These are phyloP conservation scores for Rhynchospora pubera DNA, from an alignment of 176 grass and related monocot species.

Conservation along the genomic window DNA sequence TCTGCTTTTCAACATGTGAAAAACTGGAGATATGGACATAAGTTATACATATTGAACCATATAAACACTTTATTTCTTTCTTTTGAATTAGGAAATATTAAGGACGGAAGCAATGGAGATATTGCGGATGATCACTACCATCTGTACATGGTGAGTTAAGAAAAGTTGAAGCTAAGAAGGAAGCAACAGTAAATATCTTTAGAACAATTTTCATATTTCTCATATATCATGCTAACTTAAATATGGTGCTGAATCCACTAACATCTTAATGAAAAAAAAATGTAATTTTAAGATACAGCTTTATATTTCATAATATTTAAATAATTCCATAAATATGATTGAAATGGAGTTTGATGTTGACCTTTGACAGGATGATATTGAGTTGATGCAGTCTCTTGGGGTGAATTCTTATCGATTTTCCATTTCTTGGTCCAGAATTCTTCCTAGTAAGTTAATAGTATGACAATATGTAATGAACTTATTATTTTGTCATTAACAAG, in stretches of 20 bases:
- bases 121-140: slow-evolving; percentile 67
- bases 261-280: background rate
- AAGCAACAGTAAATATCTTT: background rate
- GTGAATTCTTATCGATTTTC: slow-evolving; percentile 58
- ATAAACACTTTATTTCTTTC: background rate
- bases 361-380: slow-evolving; percentile 41
- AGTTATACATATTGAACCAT: background rate
- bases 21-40: background rate
- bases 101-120: slow-evolving; percentile 45
- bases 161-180: background rate
- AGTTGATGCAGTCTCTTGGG: slow-evolving; percentile 43
- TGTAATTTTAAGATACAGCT: background rate
- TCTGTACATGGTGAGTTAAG: slow-evolving; percentile 40
- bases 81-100: slow-evolving; percentile 38
- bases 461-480: background rate
- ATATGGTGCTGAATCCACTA: background rate
- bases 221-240: background rate
- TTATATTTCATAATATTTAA: background rate
- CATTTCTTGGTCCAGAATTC: slow-evolving; percentile 63
- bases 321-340: background rate
- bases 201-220: background rate
- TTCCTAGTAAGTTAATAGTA: slow-evolving; percentile 45
- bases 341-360: background rate
- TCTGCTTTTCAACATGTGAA: background rate
- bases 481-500: background rate